A percentile compares a stretch with the other conserved stretches of the same genome.
Conservation (phyloP, 106 monocot genomes). For the Apostasia ramifera region DNA sequence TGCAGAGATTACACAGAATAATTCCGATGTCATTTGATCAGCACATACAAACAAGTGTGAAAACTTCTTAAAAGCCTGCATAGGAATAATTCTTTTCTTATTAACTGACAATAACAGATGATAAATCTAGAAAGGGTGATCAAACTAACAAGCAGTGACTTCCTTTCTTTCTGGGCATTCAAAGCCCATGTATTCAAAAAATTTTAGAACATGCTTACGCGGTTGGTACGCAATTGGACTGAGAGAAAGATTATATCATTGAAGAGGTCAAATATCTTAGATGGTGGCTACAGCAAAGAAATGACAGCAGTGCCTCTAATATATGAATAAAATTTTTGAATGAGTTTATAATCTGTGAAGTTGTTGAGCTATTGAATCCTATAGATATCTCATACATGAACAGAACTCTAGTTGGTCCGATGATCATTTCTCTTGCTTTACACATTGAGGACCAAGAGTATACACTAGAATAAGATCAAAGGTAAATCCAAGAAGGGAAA, state of each 20-base stretch:
- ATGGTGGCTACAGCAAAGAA: slow-evolving; percentile 42
- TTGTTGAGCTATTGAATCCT: slow-evolving; percentile 48
- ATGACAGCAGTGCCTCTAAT: slow-evolving; percentile 37
- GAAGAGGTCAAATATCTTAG: slow-evolving; percentile 48
- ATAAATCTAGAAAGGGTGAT: background rate
- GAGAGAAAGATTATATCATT: slow-evolving; percentile 50
- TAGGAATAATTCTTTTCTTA: no score
- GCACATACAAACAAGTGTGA: slow-evolving; percentile 14
- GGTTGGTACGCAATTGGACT: slow-evolving; percentile 36
- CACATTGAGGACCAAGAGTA: background rate
- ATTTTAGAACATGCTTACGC: slow-evolving; percentile 28
- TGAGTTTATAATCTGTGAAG: slow-evolving; percentile 47
- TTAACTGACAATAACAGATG: no score
- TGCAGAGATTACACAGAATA: slow-evolving; percentile 35
- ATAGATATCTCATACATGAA: slow-evolving; percentile 58
- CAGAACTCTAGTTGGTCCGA: slow-evolving; percentile 34
- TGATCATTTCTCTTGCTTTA: slow-evolving; percentile 46
- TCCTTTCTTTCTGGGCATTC: slow-evolving; percentile 43
- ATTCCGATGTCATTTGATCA: slow-evolving; percentile 33
- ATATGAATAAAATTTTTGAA: slow-evolving; percentile 32
- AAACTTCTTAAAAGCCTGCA: slow-evolving; percentile 36
- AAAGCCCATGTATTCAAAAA: slow-evolving; percentile 52
- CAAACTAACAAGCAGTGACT: slow-evolving; percentile 16
- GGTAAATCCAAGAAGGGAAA: background rate
- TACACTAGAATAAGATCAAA: background rate